Percentiles rank a stretch among this genome's conserved stretches.
Conservation (phyloP, 1,284 basidiomycete species). For the Apiotrichum siamense region DNA sequence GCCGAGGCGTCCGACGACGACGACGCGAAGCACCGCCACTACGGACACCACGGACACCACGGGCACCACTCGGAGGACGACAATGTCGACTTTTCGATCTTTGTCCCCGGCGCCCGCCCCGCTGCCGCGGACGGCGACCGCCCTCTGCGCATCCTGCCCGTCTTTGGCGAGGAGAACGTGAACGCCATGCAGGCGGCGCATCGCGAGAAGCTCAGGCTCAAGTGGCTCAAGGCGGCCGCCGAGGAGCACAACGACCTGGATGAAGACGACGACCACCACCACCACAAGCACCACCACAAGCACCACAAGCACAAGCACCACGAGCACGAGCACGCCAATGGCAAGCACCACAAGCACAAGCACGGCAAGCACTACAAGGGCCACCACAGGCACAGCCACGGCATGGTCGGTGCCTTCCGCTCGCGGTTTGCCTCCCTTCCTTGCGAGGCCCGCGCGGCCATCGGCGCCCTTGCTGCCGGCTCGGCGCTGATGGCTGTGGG, state of each 20-base stretch:
- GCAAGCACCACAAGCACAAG: conserved; percentile 1
- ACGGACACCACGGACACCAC: neutral
- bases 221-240: neutral
- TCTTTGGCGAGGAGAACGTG: conserved; percentile 6
- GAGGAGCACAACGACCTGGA: neutral
- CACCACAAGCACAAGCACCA: neutral
- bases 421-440: conserved; percentile 5
- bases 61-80: neutral
- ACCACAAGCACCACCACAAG: conserved; percentile 1
- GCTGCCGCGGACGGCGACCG: neutral
- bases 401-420: neutral
- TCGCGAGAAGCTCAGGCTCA: neutral
- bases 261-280: neutral
- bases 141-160: conserved; percentile 2
- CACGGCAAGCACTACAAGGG: neutral
- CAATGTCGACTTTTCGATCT: neutral
- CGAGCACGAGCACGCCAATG: conserved; percentile 1
- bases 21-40: neutral
- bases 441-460: neutral
- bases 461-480: conserved; percentile 5
- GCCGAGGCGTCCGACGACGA: neutral
- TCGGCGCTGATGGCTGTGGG: neutral
- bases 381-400: neutral
- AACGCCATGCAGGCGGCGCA: neutral
- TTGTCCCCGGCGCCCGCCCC: neutral